These are phyloP conservation scores for Microbotryum scabiosae DNA, from an alignment of 1,284 basidiomycete species.

Conservation along the genomic window DNA sequence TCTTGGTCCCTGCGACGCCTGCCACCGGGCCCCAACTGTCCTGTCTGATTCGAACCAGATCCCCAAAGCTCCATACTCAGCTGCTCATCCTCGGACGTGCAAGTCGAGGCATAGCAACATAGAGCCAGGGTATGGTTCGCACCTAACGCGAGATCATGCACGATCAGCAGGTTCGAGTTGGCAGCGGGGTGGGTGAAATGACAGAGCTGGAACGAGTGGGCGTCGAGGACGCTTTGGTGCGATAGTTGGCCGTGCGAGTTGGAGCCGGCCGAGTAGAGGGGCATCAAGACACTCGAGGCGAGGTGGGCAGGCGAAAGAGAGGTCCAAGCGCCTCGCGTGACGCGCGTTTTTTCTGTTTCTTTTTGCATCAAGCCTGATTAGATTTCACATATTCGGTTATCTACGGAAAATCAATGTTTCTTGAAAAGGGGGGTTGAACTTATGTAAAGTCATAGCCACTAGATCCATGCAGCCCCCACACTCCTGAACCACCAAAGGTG, in stretches of 20 bases:
- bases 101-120: too few species aligned
- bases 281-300: neutral
- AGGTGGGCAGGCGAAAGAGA: too few species aligned
- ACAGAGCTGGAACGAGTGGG: slow-evolving; percentile 52
- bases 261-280: slow-evolving; percentile 57
- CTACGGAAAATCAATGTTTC: too few species aligned
- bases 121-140: slow-evolving; percentile 59
- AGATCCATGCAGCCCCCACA: too few species aligned
- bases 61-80: neutral
- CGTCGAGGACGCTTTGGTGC: slow-evolving; percentile 49
- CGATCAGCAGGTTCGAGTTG: slow-evolving; percentile 1
- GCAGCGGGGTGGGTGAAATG: slow-evolving; percentile 9
- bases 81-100: neutral
- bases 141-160: slow-evolving; percentile 51
- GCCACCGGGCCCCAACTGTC: slow-evolving; percentile 8
- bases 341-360: too few species aligned
- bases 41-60: slow-evolving; percentile 13
- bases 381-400: too few species aligned
- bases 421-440: too few species aligned
- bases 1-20: neutral
- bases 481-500: too few species aligned
- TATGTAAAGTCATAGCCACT: too few species aligned
- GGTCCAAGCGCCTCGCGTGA: too few species aligned
- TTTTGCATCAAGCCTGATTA: too few species aligned
- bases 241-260: slow-evolving; percentile 69